phyloP scores from a whole-genome alignment of 2,329 filamentous ascomycete species.

The Lachnellula subtilissima region DNA sequence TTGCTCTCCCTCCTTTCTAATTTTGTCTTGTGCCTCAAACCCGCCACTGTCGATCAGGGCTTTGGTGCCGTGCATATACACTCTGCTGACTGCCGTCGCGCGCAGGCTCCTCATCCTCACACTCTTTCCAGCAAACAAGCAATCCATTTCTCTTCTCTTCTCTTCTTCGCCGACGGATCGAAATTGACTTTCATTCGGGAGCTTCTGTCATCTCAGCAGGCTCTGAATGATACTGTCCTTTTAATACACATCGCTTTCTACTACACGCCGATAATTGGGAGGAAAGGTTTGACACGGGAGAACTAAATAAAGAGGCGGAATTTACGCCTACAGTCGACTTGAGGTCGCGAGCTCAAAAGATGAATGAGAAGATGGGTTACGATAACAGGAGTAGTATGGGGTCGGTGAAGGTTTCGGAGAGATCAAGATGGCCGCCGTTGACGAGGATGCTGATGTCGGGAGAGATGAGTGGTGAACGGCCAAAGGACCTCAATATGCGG shows the following conservation, averaged over 20 bases:
- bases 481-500: conserved; percentile 60
- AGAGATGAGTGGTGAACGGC: conserved; percentile 71
- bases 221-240: conserved; percentile 30
- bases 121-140: conserved; percentile 14
- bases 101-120: conserved; percentile 25
- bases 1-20: conserved; percentile 1
- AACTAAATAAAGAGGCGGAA: conserved; percentile 9
- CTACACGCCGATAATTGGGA: conserved; percentile 16
- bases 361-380: conserved; percentile 22
- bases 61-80: conserved; percentile 11
- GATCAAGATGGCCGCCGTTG: conserved; percentile 76
- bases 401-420: conserved; percentile 54
- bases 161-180: conserved; percentile 12
- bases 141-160: conserved; percentile 16
- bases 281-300: conserved; percentile 5
- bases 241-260: conserved; percentile 20
- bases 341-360: conserved; percentile 22
- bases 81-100: conserved; percentile 16
- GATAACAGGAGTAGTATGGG: conserved; percentile 22
- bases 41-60: conserved; percentile 13
- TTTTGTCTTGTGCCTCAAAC: conserved; percentile 13
- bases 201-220: conserved; percentile 33
- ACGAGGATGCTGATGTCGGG: conserved; percentile 79
- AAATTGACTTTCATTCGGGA: conserved; percentile 18
- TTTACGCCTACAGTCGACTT: conserved; percentile 21